Conservation (phyloP, 345 rosid species). For the Melastoma malabathricum region DNA sequence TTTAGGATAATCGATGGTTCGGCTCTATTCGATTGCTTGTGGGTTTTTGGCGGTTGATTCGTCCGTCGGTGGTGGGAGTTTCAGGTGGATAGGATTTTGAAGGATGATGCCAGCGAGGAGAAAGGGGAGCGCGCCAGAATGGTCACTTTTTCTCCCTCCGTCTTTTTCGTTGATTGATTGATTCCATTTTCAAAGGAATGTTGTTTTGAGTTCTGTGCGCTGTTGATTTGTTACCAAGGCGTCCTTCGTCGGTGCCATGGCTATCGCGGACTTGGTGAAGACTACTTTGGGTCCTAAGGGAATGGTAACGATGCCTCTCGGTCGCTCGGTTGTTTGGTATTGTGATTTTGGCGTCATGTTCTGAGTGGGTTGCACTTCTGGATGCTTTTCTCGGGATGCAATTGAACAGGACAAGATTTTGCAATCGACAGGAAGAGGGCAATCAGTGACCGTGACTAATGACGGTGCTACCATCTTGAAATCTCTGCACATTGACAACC, state of each 20-base stretch:
- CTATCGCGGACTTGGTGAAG: conserved; percentile 82
- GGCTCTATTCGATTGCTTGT: neutral
- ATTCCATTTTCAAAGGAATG: neutral
- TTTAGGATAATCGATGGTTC: neutral
- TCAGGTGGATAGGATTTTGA: conserved; percentile 59
- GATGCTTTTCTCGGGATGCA: conserved; percentile 9
- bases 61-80: conserved; percentile 6
- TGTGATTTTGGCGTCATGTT: neutral
- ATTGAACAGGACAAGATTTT: conserved; percentile 70
- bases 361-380: neutral
- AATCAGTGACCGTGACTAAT: conserved; percentile 69
- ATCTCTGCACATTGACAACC: conserved; percentile 88
- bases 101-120: conserved; percentile 91
- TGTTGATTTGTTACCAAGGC: conserved; percentile 27
- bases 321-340: neutral
- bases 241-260: conserved; percentile 91
- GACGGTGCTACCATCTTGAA: conserved; percentile 97
- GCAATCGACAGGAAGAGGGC: conserved; percentile 92
- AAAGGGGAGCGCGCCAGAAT: conserved; percentile 94
- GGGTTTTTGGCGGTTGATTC: neutral
- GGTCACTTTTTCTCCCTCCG: conserved; percentile 18
- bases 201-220: neutral
- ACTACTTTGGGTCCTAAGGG: conserved; percentile 97
- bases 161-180: neutral
- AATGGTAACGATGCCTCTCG: conserved; percentile 39